These are phyloP conservation scores for Solanum paucissectum DNA, from an alignment of 257 asterid species.

Conservation along the genomic window DNA sequence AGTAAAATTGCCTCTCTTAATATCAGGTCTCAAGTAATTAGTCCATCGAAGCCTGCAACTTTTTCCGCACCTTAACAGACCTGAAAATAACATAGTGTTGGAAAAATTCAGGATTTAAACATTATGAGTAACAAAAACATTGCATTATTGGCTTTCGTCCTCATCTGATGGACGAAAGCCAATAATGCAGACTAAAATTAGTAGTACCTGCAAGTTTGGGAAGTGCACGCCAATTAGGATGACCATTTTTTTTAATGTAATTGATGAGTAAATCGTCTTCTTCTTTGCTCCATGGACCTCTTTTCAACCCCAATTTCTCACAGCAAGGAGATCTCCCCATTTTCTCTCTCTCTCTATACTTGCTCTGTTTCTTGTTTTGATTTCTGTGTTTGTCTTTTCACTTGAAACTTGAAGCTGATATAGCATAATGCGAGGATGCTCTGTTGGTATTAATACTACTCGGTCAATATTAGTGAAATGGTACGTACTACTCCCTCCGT, in stretches of 20 bases:
- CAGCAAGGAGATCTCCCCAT: conserved; percentile 34
- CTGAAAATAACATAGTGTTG: neutral
- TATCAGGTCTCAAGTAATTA: conserved; percentile 53
- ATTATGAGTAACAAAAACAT: neutral
- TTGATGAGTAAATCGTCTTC: conserved; percentile 23
- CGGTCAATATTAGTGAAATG: neutral
- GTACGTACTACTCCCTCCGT: neutral
- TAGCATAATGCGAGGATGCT: neutral
- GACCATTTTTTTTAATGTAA: conserved; percentile 17
- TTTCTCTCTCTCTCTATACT: neutral
- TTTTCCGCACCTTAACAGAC: conserved; percentile 46
- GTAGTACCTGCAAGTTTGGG: conserved; percentile 29
- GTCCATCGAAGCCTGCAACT: conserved; percentile 71
- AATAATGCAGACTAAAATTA: too few relatives aligned
- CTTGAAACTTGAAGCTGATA: neutral
- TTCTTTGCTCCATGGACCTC: conserved; percentile 30
- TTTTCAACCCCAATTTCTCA: conserved; percentile 23
- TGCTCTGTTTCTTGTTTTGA: neutral
- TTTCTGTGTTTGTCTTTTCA: neutral
- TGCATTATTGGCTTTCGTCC: neutral
- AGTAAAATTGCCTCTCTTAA: conserved; percentile 48
- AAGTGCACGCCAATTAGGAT: conserved; percentile 26
- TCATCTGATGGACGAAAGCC: neutral
- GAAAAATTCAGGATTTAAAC: neutral
- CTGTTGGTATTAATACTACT: neutral